Base-by-base conservation (phyloP, 257 asterid species). In the Leptodermis oblonga region DNA sequence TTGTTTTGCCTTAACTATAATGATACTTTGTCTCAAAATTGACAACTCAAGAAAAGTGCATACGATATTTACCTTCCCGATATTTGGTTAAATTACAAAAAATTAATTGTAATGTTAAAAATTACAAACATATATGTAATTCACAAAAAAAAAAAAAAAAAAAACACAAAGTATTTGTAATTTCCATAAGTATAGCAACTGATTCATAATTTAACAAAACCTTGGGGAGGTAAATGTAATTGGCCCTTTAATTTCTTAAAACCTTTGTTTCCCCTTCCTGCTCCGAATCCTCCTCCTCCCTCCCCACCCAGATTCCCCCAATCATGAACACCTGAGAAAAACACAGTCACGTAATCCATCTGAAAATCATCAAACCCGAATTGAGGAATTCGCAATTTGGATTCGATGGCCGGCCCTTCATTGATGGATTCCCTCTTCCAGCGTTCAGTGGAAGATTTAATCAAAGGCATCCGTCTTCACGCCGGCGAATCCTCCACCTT, bases 341-440 rank as follows among this genome's bases (percentile, higher is more conserved):
- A 31, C 42, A 30, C 64, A 30, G 23, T 14, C 65, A 33, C 65
- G 18, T 46, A 18, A 3, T 34, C 46, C 66, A 34, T 34, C 25
- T 36, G 28, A 51, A n/a, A 51, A 20, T 22, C 58, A 51, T 23
- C 31, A n/a, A 62, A 37, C 48, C 42, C 11, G 17, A 34, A 20
- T 1, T 4, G 25, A 45, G 52, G 52, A 17, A 2, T 45, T 45
- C 6, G 3, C 15, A 45, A 42, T 42, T 12, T 14, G 15, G 52
- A 42, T 73, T 20, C 39, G 67, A 82, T 84, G 94, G 76, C 86
- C 62, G 87, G 86, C 34, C 80, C 92, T 59, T 90, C 97, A 25
- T 77, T 92, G 68, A 89, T 92, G 90, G 98, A 88, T 49, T 87
- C 97, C 39, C 81, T 92, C 14, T 92, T 92, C 84, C 98, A 92